These are phyloP conservation scores for Suhomyces chickasaworum DNA, from an alignment of 1,139 yeast genomes.

Conservation along the genomic window DNA sequence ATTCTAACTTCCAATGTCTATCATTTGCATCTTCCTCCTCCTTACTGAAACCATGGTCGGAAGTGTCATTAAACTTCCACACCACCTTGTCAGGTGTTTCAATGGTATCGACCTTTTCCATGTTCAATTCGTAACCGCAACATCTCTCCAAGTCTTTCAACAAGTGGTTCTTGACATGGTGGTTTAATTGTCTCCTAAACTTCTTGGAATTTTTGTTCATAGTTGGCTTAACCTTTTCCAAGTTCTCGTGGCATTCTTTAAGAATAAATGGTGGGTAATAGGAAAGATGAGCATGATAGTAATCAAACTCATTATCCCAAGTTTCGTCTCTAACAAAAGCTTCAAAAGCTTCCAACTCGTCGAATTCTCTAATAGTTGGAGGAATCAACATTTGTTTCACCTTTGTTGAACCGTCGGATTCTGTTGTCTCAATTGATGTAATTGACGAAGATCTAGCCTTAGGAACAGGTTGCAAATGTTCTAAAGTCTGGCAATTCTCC, in stretches of 20 bases:
- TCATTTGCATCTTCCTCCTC: constrained; percentile 47
- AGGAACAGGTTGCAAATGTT: constrained; percentile 44
- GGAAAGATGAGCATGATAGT: constrained; percentile 63
- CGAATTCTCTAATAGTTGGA: constrained; percentile 55
- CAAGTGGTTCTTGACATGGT: constrained; percentile 71
- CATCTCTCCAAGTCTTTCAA: constrained; percentile 64
- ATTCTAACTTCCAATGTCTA: constrained; percentile 60
- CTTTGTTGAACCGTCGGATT: constrained; percentile 29
- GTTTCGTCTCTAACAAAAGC: constrained; percentile 68
- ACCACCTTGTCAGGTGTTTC: constrained; percentile 45
- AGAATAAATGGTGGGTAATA: constrained; percentile 75
- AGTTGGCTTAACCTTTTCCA: constrained; percentile 72
- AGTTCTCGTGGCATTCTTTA: constrained; percentile 66
- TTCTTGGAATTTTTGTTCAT: constrained; percentile 71
- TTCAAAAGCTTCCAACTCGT: constrained; percentile 64
- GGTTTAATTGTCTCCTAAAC: constrained; percentile 73
- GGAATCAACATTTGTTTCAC: constrained; percentile 36
- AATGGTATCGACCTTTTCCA: constrained; percentile 50
- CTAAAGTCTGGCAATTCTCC: constrained; percentile 42
- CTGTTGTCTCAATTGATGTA: constrained; percentile 36
- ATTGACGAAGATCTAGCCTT: constrained; percentile 31
- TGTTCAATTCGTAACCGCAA: constrained; percentile 58
- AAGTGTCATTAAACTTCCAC: constrained; percentile 57
- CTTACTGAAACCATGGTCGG: constrained; percentile 55
- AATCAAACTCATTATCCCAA: constrained; percentile 74